Evolutionary conservation across 768 basidiomycete species (phyloP), one percentile per base, ranked within the genome.

Genomic region (Pleurotus eryngii): DNA sequence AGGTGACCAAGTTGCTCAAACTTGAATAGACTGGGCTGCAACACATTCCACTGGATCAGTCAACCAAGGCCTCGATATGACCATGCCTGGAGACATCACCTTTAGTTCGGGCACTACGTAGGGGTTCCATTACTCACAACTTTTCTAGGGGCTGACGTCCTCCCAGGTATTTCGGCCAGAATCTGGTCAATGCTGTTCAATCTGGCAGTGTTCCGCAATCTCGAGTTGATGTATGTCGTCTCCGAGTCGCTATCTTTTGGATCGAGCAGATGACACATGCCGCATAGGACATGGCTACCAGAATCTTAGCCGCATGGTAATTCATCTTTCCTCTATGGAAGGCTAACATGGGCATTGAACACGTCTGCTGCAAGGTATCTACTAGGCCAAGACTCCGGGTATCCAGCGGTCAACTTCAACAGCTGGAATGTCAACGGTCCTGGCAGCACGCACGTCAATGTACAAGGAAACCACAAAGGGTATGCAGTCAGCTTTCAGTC

Each of bases 21-120:
- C 42, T 15, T 43, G 1, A 22, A 37, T 49, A 78, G 88, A 89
- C 64, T 89, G 86, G 88, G 68, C 74, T 61, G 87, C 82, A n/a
- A 87, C 85, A 3, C 79, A 82, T 59, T 82, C 80, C 3, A 81
- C 79, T 3, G 57, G 77, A 3, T 79, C 83, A 1, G 81, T 82
- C 9, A 85, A 85, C 59, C 69, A 74, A 30, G 87, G 87, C 15
- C 75, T 87, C 11, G 86, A 87, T 64, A 85, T 87, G 86, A 85
- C 83, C 0, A 88, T 88, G 86, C 86, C 87, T 48, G 86, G 75
- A 22, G 86, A 84, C 58, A 75, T 81, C 40, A 70, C 69, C 22
- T 65, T 72, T 17, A 64, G 62, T 37, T 78, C 78, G 75, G 87
- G 51, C 18, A 54, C 51, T 15, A 54, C 51, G 86, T 73, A 53